Base-by-base conservation (phyloP, 1,284 basidiomycete genomes). In the Phellinidium pouzarii region DNA sequence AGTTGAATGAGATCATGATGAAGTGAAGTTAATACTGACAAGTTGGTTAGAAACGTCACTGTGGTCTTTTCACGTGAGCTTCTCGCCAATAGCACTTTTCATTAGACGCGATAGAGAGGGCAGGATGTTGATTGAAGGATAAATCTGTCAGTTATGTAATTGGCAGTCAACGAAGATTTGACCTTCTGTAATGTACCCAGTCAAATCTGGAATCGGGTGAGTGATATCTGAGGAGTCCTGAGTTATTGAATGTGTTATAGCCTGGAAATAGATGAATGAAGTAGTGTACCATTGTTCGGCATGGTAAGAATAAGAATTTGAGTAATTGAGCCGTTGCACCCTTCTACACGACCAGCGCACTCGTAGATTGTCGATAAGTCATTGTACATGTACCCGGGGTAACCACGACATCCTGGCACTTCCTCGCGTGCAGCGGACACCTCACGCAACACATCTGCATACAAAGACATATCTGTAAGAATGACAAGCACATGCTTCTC, bases 401-500 rank as follows among this genome's bases (percentile, higher is more conserved):
- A 99, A 65, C 96, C 96, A 78, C 96, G 91, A 71, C 96, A 92
- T 68, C 96, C 96, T 56, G 96, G 96, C 5, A 99, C 96, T 72
- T 99, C 96, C 75, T 99, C 96, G 64, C 96, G 91, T 37, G 96
- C 96, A 48, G 96, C 96, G 53, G 96, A 99, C 36, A 87, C 90
- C 75, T 98, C 95, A 74, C 94, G 93, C 67, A 99, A 73, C 19
- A 95, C 95, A 71, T 99, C 95, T 50, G 95, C 95, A 70, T 98
- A 98, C 50, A 90, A 94, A 36, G 89, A 91, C 96, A 99, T 99
- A 70, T 99, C 96, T 47, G 96, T 99, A 67, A 99, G 75, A 69
- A 99, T 97, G 62, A 98, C 95, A 65, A 99, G 77, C 44, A 99
- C 96, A 75, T 99, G 96, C 77, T 99, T 99, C 78, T 99, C 96